phyloP scores from a whole-genome alignment of 345 rosid species.

The Aurinia saxatilis region DNA sequence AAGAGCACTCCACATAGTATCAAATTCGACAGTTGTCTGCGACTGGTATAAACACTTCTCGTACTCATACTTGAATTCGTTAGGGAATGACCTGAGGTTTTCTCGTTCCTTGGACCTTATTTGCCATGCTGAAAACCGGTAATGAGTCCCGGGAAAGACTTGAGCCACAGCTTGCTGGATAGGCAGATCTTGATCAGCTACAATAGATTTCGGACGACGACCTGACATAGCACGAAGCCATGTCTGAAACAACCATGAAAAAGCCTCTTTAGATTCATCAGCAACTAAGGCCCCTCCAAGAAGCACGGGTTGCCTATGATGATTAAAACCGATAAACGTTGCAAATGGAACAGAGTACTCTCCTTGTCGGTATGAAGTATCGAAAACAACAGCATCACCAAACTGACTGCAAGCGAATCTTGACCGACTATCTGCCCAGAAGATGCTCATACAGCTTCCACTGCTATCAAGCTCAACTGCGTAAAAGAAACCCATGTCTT shows the following conservation, averaged over 20 bases:
- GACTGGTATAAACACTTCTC: conserved; percentile 62
- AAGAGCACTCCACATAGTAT: conserved; percentile 54
- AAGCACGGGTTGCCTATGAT: conserved; percentile 81
- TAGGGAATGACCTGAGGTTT: conserved; percentile 43
- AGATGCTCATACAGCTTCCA: conserved; percentile 60
- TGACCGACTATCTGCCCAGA: conserved; percentile 88
- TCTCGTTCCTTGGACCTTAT: conserved; percentile 56
- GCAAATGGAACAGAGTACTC: conserved; percentile 67
- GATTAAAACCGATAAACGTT: conserved; percentile 69
- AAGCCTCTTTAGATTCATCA: conserved; percentile 61
- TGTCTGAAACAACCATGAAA: conserved; percentile 73
- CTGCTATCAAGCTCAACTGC: conserved; percentile 54
- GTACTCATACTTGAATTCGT: conserved; percentile 57
- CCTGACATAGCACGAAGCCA: conserved; percentile 77
- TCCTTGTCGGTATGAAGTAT: conserved; percentile 67
- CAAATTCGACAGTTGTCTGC: conserved; percentile 58
- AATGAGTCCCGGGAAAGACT: conserved; percentile 70
- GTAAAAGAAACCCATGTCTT: conserved; percentile 77
- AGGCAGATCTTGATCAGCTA: conserved; percentile 74
- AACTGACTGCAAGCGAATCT: conserved; percentile 82
- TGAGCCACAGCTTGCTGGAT: conserved; percentile 61
- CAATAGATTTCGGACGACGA: conserved; percentile 56
- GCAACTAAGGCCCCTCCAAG: conserved; percentile 79
- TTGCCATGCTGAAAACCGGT: conserved; percentile 78
- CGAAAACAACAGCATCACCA: conserved; percentile 64